Percentiles rank a stretch among this genome's conserved stretches.
Evolutionary conservation across 306 rosid genomes (phyloP).

Genomic region (Prosopis cineraria): DNA sequence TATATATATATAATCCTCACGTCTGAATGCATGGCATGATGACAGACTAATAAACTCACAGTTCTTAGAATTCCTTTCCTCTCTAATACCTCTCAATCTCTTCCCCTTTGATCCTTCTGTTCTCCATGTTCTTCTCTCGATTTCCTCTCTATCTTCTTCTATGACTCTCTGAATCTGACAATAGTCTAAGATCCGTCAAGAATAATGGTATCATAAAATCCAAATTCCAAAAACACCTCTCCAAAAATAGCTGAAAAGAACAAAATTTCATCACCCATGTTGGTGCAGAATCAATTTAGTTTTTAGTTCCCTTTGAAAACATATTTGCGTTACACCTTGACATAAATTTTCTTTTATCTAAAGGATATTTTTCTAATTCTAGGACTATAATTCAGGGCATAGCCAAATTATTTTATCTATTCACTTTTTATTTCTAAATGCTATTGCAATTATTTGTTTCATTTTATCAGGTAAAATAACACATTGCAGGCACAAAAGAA

Average conservation of each 20-base stretch:
- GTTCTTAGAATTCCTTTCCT: no score
- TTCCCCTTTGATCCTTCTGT: no score
- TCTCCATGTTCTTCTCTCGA: no score
- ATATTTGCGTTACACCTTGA: conserved; percentile 13
- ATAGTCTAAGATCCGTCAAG: neutral
- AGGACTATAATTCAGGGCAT: conserved; percentile 10
- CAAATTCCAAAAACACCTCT: neutral
- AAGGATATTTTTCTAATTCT: neutral
- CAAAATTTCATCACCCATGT: conserved; percentile 4
- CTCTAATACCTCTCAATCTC: no score
- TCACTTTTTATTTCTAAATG: conserved; percentile 12
- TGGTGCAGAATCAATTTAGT: conserved; percentile 10
- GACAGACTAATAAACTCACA: no score
- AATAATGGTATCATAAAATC: neutral
- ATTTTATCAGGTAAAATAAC: conserved; percentile 15
- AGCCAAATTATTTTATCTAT: conserved; percentile 24
- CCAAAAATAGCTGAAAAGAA: conserved; percentile 8
- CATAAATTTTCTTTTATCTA: neutral
- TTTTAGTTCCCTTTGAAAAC: neutral
- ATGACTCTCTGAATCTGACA: no score
- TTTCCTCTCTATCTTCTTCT: no score
- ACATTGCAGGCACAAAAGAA: neutral
- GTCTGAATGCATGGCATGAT: no score
- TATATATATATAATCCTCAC: no score
- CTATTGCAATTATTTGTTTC: conserved; percentile 11